phyloP scores from a whole-genome alignment of 768 basidiomycete species.

The Mycena capillaripes region DNA sequence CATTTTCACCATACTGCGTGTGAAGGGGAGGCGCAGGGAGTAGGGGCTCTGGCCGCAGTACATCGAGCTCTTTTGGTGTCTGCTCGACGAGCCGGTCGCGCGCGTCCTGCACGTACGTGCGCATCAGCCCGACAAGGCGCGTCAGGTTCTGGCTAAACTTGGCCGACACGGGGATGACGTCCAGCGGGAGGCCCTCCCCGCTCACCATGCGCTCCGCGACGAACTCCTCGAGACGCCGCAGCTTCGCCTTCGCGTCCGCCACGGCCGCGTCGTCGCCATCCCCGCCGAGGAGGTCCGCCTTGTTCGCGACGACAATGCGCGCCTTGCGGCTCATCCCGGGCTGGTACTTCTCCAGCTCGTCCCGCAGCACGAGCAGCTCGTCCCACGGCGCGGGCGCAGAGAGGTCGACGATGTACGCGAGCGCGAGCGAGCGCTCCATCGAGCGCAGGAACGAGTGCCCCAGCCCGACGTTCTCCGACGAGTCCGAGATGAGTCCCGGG shows the following conservation, averaged over 20 bases:
- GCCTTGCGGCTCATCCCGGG: slow-evolving; percentile 83
- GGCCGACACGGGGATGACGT: slow-evolving; percentile 87
- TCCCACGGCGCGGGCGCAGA: slow-evolving; percentile 81
- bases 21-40: neutral
- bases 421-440: slow-evolving; percentile 91
- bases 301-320: slow-evolving; percentile 92
- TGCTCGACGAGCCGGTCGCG: slow-evolving; percentile 35
- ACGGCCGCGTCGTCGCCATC: slow-evolving; percentile 63
- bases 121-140: slow-evolving; percentile 77
- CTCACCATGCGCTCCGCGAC: slow-evolving; percentile 62
- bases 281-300: slow-evolving; percentile 87
- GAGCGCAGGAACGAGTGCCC: slow-evolving; percentile 95
- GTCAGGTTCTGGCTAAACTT: slow-evolving; percentile 88
- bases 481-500: slow-evolving; percentile 89
- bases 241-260: slow-evolving; percentile 68
- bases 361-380: slow-evolving; percentile 77
- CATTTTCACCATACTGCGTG: neutral
- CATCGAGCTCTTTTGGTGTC: slow-evolving; percentile 33
- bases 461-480: slow-evolving; percentile 91
- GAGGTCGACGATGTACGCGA: slow-evolving; percentile 95
- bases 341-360: slow-evolving; percentile 90
- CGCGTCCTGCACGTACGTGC: slow-evolving; percentile 69
- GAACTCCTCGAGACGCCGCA: slow-evolving; percentile 68
- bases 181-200: slow-evolving; percentile 56
- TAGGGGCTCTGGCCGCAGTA: slow-evolving; percentile 2